Conservation (phyloP, 2,329 filamentous ascomycete genomes). For the Cadophora gregata region DNA sequence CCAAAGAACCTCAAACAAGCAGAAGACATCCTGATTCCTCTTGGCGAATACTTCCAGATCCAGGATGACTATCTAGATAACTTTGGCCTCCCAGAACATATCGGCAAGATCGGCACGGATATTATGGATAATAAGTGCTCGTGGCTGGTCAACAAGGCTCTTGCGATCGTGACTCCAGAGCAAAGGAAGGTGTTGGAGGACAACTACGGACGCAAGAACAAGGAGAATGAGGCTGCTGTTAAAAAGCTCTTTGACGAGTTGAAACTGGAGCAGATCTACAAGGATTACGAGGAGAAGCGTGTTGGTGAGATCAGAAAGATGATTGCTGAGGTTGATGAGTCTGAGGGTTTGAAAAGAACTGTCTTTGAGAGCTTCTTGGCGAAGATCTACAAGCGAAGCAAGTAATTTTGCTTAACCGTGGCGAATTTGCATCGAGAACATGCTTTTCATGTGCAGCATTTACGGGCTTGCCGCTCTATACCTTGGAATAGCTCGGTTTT, state of each 20-base stretch:
- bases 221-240: conserved; percentile 78
- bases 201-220: conserved; percentile 94
- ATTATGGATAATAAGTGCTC: conserved; percentile 99
- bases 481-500: background rate
- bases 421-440: background rate
- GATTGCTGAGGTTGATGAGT: conserved; percentile 85
- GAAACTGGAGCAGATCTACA: conserved; percentile 81
- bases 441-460: background rate
- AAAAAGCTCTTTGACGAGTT: conserved; percentile 91
- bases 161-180: conserved; percentile 78
- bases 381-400: conserved; percentile 99
- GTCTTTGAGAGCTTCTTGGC: conserved; percentile 88
- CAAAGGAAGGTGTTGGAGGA: conserved; percentile 88
- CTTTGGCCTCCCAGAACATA: conserved; percentile 88
- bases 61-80: conserved; percentile 99
- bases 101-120: conserved; percentile 98
- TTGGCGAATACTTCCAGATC: conserved; percentile 99
- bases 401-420: conserved; percentile 57
- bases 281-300: conserved; percentile 86
- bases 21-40: conserved; percentile 90
- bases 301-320: conserved; percentile 77
- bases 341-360: conserved; percentile 84
- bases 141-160: conserved; percentile 95
- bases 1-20: conserved; percentile 88
- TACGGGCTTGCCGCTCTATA: background rate